Conservation (phyloP, 2,329 filamentous ascomycete genomes). For the Blastomyces emzantsi region DNA sequence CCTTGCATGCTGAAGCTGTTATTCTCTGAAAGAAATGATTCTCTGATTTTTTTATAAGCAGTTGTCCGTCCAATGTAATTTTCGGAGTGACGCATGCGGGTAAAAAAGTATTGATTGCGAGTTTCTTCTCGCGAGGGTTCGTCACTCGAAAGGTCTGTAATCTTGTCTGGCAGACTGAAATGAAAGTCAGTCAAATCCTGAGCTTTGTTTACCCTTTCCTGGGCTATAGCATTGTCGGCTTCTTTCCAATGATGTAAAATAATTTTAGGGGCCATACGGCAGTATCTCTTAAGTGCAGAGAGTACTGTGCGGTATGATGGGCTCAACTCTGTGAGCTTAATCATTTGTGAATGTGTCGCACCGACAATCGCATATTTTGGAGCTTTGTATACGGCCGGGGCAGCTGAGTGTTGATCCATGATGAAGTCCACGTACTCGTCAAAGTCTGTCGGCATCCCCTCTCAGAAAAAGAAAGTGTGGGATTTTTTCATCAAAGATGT, state of each 20-base stretch:
- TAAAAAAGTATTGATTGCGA: slow-evolving; percentile 20
- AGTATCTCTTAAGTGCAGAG: slow-evolving; percentile 1
- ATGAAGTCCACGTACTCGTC: not conserved
- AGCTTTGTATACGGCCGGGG: not conserved
- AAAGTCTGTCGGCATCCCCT: slow-evolving; percentile 23
- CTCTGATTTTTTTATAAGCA: slow-evolving; percentile 12
- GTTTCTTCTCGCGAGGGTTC: slow-evolving; percentile 11
- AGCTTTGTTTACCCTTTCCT: not conserved
- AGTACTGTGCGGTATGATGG: slow-evolving; percentile 3
- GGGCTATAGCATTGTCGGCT: not conserved
- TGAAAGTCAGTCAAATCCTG: not conserved
- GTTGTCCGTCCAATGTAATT: slow-evolving; percentile 18
- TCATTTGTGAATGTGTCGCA: not conserved
- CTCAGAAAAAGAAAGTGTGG: slow-evolving; percentile 31
- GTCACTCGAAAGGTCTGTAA: not conserved
- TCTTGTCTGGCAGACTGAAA: not conserved
- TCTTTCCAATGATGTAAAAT: slow-evolving; percentile 3
- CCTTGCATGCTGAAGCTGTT: slow-evolving; percentile 6
- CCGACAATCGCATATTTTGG: slow-evolving; percentile 4
- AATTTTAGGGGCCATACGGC: not conserved
- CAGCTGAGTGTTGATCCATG: not conserved
- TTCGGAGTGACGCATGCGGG: slow-evolving; percentile 16
- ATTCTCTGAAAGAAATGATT: slow-evolving; percentile 11
- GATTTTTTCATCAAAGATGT: slow-evolving; percentile 29
- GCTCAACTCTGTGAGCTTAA: not conserved